Base-by-base conservation (phyloP, 306 rosid genomes). In the Bauhinia variegata region DNA sequence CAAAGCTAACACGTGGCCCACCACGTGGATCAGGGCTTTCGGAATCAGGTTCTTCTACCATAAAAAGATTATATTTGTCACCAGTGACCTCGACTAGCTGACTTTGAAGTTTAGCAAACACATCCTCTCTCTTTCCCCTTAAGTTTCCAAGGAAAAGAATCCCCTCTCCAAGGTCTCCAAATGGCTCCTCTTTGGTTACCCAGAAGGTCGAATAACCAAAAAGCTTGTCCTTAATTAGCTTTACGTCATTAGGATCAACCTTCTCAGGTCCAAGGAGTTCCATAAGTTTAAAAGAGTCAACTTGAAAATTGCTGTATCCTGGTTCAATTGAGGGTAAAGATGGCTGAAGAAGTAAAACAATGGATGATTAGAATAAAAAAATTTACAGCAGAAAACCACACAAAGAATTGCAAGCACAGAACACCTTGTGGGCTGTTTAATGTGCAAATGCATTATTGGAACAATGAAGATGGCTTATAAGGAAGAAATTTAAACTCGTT, bases 211-310 rank as follows among this genome's bases (percentile, higher is more conserved):
- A 84, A 74, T 90, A 93, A 32, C 97, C 99, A 77, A 93, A 90
- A 75, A 93, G 97, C 76, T 83, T 88, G 43, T 93, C 95, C 86
- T 88, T 90, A 39, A 93, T 88, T 75, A 83, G 82, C 80, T 93
- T 86, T 16, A 88, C 92, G 79, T 93, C 99, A 15, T 76, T 76
- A 65, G 99, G 90, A 82, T 93, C 97, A 59, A 90, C 90, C 86
- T 88, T 93, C 74, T 88, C 97, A n/a, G 97, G 97, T 65, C 96
- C 99, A 75, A 93, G 97, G 65, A 93, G 96, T 78, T 93, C 98
- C 91, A 93, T 86, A 73, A 93, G 85, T 78, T 93, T 93, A 72
- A 90, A 89, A 66, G 97, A 89, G 69, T 93, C 98, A 64, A 93
- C 84, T 76, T 93, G 95, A 77, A 93, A 89, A 60, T 72, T 86